A percentile compares a stretch with the other conserved stretches of the same genome.
These are phyloP conservation scores for Aspergillus heteromorphus DNA, from an alignment of 495 filamentous ascomycete genomes.

Conservation along the genomic window DNA sequence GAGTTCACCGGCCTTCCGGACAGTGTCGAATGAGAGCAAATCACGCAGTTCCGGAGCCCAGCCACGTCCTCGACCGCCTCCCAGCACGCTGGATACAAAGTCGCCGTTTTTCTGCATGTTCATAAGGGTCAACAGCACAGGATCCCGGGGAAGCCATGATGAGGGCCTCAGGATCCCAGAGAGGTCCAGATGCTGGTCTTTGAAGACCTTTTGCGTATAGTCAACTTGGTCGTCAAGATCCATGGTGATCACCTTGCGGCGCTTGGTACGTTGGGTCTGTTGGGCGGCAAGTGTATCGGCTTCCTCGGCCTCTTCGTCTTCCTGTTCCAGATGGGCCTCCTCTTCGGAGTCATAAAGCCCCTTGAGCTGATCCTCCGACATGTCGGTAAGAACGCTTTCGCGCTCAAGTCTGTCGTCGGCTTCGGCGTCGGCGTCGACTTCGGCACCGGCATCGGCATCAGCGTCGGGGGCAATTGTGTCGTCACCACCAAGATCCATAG, in stretches of 20 bases:
- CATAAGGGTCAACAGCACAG: constrained; percentile 78
- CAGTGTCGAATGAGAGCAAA: constrained; percentile 73
- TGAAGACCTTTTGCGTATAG: constrained; percentile 56
- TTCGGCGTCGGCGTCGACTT: too few species aligned
- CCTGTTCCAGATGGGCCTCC: constrained; percentile 24
- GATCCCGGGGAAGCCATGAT: constrained; percentile 78
- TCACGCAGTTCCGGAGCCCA: constrained; percentile 91
- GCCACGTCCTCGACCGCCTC: constrained; percentile 65
- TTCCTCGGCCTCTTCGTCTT: constrained; percentile 47
- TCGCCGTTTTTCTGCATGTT: constrained; percentile 82
- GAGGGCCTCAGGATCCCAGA: constrained; percentile 74
- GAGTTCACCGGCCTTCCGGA: constrained; percentile 70
- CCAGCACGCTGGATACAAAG: constrained; percentile 73
- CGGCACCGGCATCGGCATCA: too few species aligned
- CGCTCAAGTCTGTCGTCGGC: constrained; percentile 57
- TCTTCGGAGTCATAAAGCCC: constrained; percentile 52
- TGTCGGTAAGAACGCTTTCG: constrained; percentile 35
- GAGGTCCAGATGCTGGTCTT: constrained; percentile 71
- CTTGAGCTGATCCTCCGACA: constrained; percentile 56
- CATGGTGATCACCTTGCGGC: constrained; percentile 58
- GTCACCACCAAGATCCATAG: constrained; percentile 45
- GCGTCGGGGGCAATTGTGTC: constrained; percentile 49
- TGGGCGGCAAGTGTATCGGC: constrained; percentile 51
- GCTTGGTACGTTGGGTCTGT: constrained; percentile 66
- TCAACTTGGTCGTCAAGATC: constrained; percentile 62